These are phyloP conservation scores for Draba incana DNA, from an alignment of 345 rosid genomes.

Conservation along the genomic window DNA sequence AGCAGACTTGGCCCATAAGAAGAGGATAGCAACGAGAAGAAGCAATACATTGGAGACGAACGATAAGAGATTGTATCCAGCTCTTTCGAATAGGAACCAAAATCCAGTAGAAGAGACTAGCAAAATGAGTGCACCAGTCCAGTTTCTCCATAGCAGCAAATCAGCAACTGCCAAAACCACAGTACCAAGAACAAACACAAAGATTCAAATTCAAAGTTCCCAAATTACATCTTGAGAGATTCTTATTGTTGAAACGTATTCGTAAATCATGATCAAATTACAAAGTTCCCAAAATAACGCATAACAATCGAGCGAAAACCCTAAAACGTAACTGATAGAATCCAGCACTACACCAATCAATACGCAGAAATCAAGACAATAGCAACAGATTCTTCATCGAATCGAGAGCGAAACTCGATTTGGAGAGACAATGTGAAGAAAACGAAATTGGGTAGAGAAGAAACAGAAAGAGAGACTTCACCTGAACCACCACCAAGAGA, in stretches of 20 bases:
- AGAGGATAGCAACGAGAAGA: conserved; percentile 75
- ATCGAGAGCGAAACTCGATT: neutral
- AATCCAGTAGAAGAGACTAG: conserved; percentile 55
- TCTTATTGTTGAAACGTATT: neutral
- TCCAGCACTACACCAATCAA: neutral
- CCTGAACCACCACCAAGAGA: conserved; percentile 84
- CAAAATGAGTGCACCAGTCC: conserved; percentile 51
- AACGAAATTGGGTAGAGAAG: neutral
- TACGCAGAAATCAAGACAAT: conserved; percentile 1
- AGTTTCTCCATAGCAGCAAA: conserved; percentile 78
- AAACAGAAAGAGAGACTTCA: conserved; percentile 6
- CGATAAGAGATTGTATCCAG: conserved; percentile 74
- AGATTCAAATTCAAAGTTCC: neutral
- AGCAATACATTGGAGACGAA: conserved; percentile 75
- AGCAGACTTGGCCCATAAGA: conserved; percentile 98
- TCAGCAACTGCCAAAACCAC: conserved; percentile 64
- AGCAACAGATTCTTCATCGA: neutral
- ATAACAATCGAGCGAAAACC: conserved; percentile 1
- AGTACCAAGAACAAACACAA: neutral
- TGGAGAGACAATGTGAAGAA: no score
- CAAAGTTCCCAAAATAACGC: neutral
- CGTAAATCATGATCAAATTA: neutral
- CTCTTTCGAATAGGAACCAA: conserved; percentile 83
- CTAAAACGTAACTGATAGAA: neutral
- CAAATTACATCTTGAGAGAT: no score